Evolutionary conservation across 1,284 basidiomycete species (phyloP).

Genomic region (Irpex sp.): DNA sequence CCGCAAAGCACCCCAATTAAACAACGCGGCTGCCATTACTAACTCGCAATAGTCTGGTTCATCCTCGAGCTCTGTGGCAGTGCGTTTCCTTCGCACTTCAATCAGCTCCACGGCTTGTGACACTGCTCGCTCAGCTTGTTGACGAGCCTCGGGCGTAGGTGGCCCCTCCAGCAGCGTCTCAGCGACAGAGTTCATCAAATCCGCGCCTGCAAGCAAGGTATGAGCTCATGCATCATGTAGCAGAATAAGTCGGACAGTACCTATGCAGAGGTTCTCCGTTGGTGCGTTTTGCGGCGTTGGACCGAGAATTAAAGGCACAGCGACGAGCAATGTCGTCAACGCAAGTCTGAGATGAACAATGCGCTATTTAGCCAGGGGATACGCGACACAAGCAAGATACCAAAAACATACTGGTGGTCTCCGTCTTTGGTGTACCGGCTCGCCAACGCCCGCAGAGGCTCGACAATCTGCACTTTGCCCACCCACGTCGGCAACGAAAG

Average conservation of each 20-base stretch:
- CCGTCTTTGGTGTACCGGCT: constrained; percentile 58
- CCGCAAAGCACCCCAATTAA: constrained; percentile 52
- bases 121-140: constrained; percentile 62
- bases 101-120: constrained; percentile 50
- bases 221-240: neutral
- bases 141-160: constrained; percentile 41
- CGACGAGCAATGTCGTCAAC: neutral
- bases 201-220: constrained; percentile 45
- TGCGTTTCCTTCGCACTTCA: constrained; percentile 31
- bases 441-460: constrained; percentile 66
- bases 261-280: constrained; percentile 56
- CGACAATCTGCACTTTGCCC: constrained; percentile 56
- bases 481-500: constrained; percentile 65
- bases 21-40: constrained; percentile 55
- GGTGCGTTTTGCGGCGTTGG: constrained; percentile 32
- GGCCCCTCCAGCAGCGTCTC: constrained; percentile 52
- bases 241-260: constrained; percentile 30
- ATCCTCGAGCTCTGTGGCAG: constrained; percentile 18
- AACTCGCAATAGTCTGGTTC: constrained; percentile 45
- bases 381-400: neutral
- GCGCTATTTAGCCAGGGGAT: neutral
- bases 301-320: constrained; percentile 1
- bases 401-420: constrained; percentile 53
- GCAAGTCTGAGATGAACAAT: neutral
- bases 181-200: constrained; percentile 67